Evolutionary conservation across 139 green algal species (phyloP).

Genomic region (Edaphochlamys debaryana): DNA sequence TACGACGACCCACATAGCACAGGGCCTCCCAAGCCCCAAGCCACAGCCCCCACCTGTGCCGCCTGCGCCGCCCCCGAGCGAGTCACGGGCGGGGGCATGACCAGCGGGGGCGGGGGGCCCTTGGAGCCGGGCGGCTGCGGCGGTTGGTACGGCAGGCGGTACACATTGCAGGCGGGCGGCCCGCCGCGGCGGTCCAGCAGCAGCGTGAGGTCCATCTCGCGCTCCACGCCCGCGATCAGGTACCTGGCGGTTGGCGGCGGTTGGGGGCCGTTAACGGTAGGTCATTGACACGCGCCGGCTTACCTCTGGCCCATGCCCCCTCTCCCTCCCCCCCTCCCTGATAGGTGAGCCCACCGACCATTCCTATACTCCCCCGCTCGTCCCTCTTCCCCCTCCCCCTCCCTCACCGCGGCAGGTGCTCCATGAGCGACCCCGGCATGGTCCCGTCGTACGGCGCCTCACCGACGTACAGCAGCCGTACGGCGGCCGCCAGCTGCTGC

Average conservation of each 20-base stretch:
- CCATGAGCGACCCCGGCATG: slow-evolving; percentile 29
- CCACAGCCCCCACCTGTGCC: neutral
- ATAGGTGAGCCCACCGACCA: too few relatives aligned
- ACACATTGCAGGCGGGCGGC: slow-evolving; percentile 20
- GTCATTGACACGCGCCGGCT: too few relatives aligned
- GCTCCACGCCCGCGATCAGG: slow-evolving; percentile 24
- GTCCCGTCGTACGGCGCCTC: slow-evolving; percentile 37
- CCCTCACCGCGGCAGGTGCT: slow-evolving; percentile 24
- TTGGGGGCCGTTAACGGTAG: too few relatives aligned
- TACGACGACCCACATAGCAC: too few relatives aligned
- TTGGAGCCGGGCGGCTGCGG: slow-evolving; percentile 5
- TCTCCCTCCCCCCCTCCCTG: too few relatives aligned
- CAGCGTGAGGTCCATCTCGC: slow-evolving; percentile 20
- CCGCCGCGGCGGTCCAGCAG: neutral
- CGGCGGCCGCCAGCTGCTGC: neutral
- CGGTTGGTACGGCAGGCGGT: slow-evolving; percentile 17
- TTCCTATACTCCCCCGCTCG: too few relatives aligned
- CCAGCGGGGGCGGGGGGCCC: slow-evolving; percentile 5
- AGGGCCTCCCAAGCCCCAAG: too few relatives aligned
- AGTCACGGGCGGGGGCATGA: slow-evolving; percentile 17
- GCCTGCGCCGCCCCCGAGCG: neutral
- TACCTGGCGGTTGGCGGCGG: slow-evolving; percentile 1
- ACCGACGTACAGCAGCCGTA: slow-evolving; percentile 28
- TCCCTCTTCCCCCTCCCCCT: neutral
- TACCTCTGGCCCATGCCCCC: too few relatives aligned